Evolutionary conservation across 805 yeast genomes (phyloP), one percentile per base, ranked within the genome.

Genomic region (Yarrowia osloensis): DNA sequence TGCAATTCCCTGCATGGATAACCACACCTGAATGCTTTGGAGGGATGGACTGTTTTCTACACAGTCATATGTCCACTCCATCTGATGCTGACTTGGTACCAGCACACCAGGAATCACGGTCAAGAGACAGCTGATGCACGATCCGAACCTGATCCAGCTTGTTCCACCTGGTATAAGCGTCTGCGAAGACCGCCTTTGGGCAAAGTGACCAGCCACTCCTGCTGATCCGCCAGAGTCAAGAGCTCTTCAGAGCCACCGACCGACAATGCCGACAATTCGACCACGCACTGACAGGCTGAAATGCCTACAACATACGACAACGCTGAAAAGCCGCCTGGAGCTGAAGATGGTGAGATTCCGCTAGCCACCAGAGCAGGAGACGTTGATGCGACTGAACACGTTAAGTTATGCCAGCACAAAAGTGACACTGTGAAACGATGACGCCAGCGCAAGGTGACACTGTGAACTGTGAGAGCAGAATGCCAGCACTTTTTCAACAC

Each of bases 301-400:
- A 33, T 11, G 13, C 37, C 3, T 7, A 28, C 31, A 28, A 7
- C 11, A 37, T 21, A 37, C 3, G 2, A 40, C 26, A 13, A 40
- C 26, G 26, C 46, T 40, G 46, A 40, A 40, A 40, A 40, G 46
- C 46, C 46, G 46, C 46, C 46, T 40, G 46, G 46, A 40, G 46
- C 46, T 40, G 46, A 8, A 3, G 26, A 19, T 8, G 46, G 24
- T 6, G 26, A 21, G 9, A 8, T 11, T 33, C 46, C 26, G 21
- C 24, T 26, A 40, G 46, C 46, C 26, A 40, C 46, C 46, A 40
- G 46, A 21, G 46, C 46, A 21, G 46, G 46, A 40, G 46, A 7
- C 17, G 46, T 40, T 5, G 3, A 5, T 3, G 31, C 31, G 31
- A 28, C 31, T 28, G 31, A 28, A 28, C 31, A 28, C 31, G 31